Evolutionary conservation across 352 stramenopile genomes (phyloP).

Genomic region (Phytopythium mirpurense): DNA sequence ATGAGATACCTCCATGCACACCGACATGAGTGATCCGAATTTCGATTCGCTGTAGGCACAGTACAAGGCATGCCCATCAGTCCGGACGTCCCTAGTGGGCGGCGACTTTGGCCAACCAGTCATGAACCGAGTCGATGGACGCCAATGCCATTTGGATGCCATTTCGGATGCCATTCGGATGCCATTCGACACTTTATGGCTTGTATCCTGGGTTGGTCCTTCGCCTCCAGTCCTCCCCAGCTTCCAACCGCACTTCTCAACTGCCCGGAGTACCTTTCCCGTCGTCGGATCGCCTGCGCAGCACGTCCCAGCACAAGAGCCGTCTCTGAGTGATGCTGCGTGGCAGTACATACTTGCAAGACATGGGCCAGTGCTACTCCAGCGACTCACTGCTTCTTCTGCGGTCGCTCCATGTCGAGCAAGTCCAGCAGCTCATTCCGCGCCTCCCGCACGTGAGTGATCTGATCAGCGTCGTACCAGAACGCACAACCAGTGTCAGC

Average conservation of each 20-base stretch:
- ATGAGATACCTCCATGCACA: too few species aligned
- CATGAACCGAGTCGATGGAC: constrained; percentile 21
- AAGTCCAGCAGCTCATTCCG: constrained; percentile 61
- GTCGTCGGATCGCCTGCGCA: not conserved
- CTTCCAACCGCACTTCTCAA: too few species aligned
- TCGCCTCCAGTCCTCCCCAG: too few species aligned
- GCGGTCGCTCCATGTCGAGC: constrained; percentile 51
- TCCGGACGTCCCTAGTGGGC: constrained; percentile 36
- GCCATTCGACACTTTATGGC: too few species aligned
- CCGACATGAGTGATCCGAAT: not conserved
- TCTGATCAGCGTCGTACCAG: constrained; percentile 20
- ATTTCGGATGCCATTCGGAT: too few species aligned
- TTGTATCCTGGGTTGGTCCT: constrained; percentile 22
- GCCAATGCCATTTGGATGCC: too few species aligned
- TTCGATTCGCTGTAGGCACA: too few species aligned
- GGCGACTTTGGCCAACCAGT: constrained; percentile 32
- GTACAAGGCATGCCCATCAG: too few species aligned
- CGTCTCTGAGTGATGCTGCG: too few species aligned
- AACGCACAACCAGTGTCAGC: not conserved
- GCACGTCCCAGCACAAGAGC: not conserved
- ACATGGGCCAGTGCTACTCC: too few species aligned
- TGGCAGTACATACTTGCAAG: too few species aligned
- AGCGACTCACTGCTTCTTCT: constrained; percentile 62
- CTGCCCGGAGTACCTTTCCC: too few species aligned
- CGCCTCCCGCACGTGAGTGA: constrained; percentile 40